Evolutionary conservation across 73 alveolate species (phyloP).

Genomic region (Paramecium octaurelia): DNA sequence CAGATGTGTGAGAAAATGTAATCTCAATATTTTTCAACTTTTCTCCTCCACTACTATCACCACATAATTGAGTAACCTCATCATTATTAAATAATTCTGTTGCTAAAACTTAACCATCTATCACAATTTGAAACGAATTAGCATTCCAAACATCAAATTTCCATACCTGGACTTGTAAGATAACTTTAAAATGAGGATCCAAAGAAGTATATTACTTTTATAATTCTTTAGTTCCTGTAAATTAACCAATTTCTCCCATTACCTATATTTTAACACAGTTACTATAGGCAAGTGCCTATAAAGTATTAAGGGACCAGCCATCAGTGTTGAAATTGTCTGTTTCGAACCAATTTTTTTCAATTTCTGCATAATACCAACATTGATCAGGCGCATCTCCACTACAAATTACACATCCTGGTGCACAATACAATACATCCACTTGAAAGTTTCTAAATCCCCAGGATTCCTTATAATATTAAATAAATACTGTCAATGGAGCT

Average conservation of each 20-base stretch:
- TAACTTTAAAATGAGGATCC: neutral
- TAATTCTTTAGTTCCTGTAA: neutral
- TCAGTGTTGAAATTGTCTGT: neutral
- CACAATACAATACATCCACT: neutral
- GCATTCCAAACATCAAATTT: neutral
- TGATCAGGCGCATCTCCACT: neutral
- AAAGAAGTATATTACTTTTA: neutral
- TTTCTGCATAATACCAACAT: neutral
- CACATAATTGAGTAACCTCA: neutral
- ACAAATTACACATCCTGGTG: neutral
- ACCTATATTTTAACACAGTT: neutral
- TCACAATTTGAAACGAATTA: neutral
- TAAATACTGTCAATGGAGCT: neutral
- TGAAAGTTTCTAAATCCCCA: neutral
- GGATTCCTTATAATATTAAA: neutral
- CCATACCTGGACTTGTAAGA: neutral
- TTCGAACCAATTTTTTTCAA: neutral
- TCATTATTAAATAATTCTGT: neutral
- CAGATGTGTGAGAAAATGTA: neutral
- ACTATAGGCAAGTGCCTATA: neutral
- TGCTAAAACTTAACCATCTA: neutral
- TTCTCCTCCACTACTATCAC: neutral
- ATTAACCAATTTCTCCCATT: neutral
- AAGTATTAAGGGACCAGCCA: neutral
- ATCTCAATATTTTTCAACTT: no score